Conservation (phyloP, 2,329 filamentous ascomycete genomes). For the Verticillium tricorpus region DNA sequence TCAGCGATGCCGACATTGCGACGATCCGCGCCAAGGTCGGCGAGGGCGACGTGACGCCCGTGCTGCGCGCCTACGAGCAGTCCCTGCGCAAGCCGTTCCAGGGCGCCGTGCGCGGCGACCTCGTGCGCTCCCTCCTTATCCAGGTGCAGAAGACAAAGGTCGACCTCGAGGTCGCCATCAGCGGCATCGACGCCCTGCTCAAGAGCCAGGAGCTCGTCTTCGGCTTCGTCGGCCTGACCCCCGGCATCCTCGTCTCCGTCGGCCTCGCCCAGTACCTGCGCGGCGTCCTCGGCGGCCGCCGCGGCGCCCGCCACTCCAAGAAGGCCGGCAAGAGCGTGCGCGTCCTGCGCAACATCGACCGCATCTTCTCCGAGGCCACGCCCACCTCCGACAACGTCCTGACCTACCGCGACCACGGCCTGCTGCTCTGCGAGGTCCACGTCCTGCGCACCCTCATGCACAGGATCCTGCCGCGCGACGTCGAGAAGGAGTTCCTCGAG, state of each 20-base stretch:
- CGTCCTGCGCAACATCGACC: constrained; percentile 82
- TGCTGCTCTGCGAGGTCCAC: constrained; percentile 87
- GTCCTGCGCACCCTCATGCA: constrained; percentile 67
- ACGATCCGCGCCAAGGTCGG: constrained; percentile 75
- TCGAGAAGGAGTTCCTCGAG: constrained; percentile 81
- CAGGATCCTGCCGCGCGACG: constrained; percentile 64
- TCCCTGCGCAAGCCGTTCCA: constrained; percentile 78
- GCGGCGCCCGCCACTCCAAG: constrained; percentile 59
- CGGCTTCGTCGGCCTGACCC: constrained; percentile 92
- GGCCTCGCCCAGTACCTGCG: constrained; percentile 69
- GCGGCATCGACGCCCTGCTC: constrained; percentile 87
- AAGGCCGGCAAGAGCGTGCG: constrained; percentile 68
- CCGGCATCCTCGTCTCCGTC: constrained; percentile 82
- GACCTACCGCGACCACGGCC: constrained; percentile 86
- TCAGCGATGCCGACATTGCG: constrained; percentile 66
- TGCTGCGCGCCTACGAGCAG: constrained; percentile 85
- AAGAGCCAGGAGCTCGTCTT: constrained; percentile 97
- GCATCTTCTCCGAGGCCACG: constrained; percentile 66
- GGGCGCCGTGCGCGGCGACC: constrained; percentile 78
- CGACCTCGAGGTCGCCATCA: constrained; percentile 92
- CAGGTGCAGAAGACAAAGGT: constrained; percentile 99
- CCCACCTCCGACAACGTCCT: constrained; percentile 69
- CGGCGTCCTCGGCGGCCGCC: constrained; percentile 64
- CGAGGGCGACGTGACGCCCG: constrained; percentile 89
- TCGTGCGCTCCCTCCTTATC: constrained; percentile 86